Conservation (phyloP, 2,329 filamentous ascomycete genomes). For the Leptosphaerulina australis region DNA sequence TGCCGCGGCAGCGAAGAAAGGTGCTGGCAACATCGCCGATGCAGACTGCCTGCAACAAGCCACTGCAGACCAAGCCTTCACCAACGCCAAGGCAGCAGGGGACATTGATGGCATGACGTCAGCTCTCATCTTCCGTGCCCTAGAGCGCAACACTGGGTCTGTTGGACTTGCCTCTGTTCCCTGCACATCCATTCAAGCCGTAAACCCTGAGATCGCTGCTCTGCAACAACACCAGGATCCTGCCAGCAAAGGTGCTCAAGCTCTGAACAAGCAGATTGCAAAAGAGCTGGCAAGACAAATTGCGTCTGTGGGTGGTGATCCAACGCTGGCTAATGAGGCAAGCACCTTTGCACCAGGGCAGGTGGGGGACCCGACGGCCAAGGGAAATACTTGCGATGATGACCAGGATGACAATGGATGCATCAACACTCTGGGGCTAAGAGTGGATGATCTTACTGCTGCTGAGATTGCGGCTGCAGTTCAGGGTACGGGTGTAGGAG, state of each 20-base stretch:
- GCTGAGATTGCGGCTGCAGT: constrained; percentile 60
- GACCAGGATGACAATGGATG: constrained; percentile 58
- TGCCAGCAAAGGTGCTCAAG: constrained; percentile 62
- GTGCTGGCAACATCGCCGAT: constrained; percentile 58
- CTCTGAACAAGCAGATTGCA: constrained; percentile 66
- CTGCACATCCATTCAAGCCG: constrained; percentile 61
- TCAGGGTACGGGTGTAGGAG: constrained; percentile 36
- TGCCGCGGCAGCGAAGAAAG: constrained; percentile 56
- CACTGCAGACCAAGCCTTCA: constrained; percentile 65
- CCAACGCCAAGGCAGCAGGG: constrained; percentile 61
- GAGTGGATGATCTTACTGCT: constrained; percentile 61
- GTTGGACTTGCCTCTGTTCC: constrained; percentile 64
- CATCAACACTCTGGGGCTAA: constrained; percentile 60
- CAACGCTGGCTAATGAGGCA: constrained; percentile 63
- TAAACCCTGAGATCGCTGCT: constrained; percentile 69
- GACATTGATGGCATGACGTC: constrained; percentile 62
- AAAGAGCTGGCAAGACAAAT: constrained; percentile 66
- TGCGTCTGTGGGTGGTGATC: constrained; percentile 66
- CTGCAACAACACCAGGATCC: constrained; percentile 71
- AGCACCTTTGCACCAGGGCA: constrained; percentile 69
- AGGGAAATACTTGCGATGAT: constrained; percentile 61
- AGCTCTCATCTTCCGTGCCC: constrained; percentile 59
- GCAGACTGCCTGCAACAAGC: constrained; percentile 65
- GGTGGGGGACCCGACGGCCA: constrained; percentile 57
- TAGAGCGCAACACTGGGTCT: constrained; percentile 65